Conservation (phyloP, 768 basidiomycete genomes). For the Suillus subalutaceus region DNA sequence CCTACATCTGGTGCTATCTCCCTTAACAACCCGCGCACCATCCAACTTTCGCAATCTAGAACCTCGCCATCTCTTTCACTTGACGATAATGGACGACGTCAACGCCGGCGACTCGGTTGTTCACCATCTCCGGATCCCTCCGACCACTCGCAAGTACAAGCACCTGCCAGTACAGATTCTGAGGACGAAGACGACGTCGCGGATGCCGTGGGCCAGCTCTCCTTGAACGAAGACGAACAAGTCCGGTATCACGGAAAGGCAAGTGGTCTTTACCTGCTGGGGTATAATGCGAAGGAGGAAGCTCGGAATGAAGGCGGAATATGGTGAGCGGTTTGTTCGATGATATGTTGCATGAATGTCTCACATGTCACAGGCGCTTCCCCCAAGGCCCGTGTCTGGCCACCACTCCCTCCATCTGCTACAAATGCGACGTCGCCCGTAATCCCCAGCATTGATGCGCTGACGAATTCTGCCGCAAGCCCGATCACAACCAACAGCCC, state of each 20-base stretch:
- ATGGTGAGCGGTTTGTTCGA: slow-evolving; percentile 50
- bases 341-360: slow-evolving; percentile 16
- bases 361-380: slow-evolving; percentile 63
- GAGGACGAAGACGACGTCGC: slow-evolving; percentile 51
- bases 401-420: slow-evolving; percentile 45
- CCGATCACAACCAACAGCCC: slow-evolving; percentile 16
- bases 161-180: slow-evolving; percentile 34
- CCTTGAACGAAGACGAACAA: slow-evolving; percentile 84
- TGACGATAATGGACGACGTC: slow-evolving; percentile 44
- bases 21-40: slow-evolving; percentile 18
- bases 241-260: slow-evolving; percentile 87
- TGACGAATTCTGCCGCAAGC: slow-evolving; percentile 15
- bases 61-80: slow-evolving; percentile 17
- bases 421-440: slow-evolving; percentile 26
- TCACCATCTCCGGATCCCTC: slow-evolving; percentile 24
- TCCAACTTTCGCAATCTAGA: slow-evolving; percentile 13
- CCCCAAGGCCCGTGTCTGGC: slow-evolving; percentile 92
- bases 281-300: slow-evolving; percentile 60
- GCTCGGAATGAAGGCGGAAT: slow-evolving; percentile 75
- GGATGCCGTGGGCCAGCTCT: slow-evolving; percentile 83
- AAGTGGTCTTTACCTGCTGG: slow-evolving; percentile 77
- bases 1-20: slow-evolving; percentile 7
- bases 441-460: slow-evolving; percentile 9
- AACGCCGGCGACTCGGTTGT: slow-evolving; percentile 51
- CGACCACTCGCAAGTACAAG: slow-evolving; percentile 11